phyloP scores from a whole-genome alignment of 2,329 filamentous ascomycete genomes.

The Claviceps sp. region DNA sequence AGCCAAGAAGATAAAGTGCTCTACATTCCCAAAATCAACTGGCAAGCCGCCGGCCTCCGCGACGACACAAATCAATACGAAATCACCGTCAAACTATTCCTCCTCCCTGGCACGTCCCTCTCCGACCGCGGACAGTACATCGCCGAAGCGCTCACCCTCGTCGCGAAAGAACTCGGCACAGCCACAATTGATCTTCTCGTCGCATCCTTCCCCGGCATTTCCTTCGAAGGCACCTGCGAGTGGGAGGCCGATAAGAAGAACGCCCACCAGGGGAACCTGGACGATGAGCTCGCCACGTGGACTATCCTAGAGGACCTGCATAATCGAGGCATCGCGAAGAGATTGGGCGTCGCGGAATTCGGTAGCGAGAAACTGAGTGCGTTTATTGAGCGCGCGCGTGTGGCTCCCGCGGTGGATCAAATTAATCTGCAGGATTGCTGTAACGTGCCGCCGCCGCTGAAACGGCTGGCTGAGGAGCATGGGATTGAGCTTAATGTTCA shows the following conservation, averaged over 20 bases:
- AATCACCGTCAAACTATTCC: slow-evolving; percentile 92
- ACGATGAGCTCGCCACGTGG: slow-evolving; percentile 56
- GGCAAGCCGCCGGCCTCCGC: slow-evolving; percentile 53
- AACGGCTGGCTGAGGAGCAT: slow-evolving; percentile 69
- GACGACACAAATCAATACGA: slow-evolving; percentile 83
- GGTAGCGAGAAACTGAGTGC: slow-evolving; percentile 68
- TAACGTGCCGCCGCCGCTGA: slow-evolving; percentile 79
- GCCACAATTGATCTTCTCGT: slow-evolving; percentile 75
- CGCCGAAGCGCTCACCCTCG: slow-evolving; percentile 63
- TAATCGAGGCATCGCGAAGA: slow-evolving; percentile 53
- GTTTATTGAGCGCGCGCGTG: slow-evolving; percentile 56
- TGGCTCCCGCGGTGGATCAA: slow-evolving; percentile 78
- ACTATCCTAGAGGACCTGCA: slow-evolving; percentile 62
- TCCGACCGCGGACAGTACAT: slow-evolving; percentile 56
- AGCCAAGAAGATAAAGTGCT: slow-evolving; percentile 44
- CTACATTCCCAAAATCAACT: slow-evolving; percentile 69
- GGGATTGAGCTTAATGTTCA: slow-evolving; percentile 84
- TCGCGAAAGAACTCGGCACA: slow-evolving; percentile 66
- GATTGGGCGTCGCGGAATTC: slow-evolving; percentile 82
- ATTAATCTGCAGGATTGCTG: slow-evolving; percentile 96
- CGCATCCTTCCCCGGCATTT: slow-evolving; percentile 82
- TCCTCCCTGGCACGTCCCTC: slow-evolving; percentile 58
- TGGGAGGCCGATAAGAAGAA: slow-evolving; percentile 56
- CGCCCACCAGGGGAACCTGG: slow-evolving; percentile 47
- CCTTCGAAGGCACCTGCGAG: slow-evolving; percentile 86